A percentile compares a stretch with the other conserved stretches of the same genome.
Evolutionary conservation across 352 stramenopile species (phyloP).

Genomic region (Globisporangium lucens): DNA sequence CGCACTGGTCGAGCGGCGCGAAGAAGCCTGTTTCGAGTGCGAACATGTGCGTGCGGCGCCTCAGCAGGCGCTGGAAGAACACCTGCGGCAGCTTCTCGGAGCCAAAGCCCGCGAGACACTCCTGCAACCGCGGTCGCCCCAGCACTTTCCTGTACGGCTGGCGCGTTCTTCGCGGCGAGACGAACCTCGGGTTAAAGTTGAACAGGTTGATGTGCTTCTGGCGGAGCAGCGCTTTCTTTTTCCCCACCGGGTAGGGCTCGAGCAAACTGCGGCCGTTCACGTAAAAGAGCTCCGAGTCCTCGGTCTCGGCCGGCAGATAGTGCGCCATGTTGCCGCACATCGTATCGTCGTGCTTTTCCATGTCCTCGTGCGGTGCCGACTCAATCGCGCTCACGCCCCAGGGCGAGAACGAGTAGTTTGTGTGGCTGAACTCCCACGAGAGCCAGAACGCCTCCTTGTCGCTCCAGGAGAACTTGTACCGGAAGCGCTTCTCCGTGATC

Average conservation of each 20-base stretch:
- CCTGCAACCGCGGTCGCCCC: slow-evolving; percentile 16
- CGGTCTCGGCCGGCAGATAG: slow-evolving; percentile 36
- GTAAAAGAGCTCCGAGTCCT: slow-evolving; percentile 41
- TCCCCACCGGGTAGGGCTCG: slow-evolving; percentile 37
- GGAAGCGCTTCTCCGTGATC: slow-evolving; percentile 61
- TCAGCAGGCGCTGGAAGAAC: slow-evolving; percentile 30
- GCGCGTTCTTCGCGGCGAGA: slow-evolving; percentile 2
- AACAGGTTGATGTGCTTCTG: slow-evolving; percentile 13
- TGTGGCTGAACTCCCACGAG: slow-evolving; percentile 53
- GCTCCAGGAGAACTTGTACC: slow-evolving; percentile 60
- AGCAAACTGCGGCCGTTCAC: slow-evolving; percentile 56
- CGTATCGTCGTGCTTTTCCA: slow-evolving; percentile 48
- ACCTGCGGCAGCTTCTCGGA: slow-evolving; percentile 27
- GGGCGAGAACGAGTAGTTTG: slow-evolving; percentile 60
- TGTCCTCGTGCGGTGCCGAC: slow-evolving; percentile 45
- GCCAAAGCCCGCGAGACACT: slow-evolving; percentile 42
- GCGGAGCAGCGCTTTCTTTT: slow-evolving; percentile 21
- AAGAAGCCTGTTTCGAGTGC: slow-evolving; percentile 17
- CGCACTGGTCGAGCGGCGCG: slow-evolving; percentile 18
- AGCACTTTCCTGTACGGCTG: slow-evolving; percentile 11
- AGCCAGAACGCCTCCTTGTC: slow-evolving; percentile 81
- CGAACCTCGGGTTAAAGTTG: slow-evolving; percentile 14
- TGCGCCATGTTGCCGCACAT: slow-evolving; percentile 69
- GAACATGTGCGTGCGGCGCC: slow-evolving; percentile 39
- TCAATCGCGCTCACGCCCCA: slow-evolving; percentile 57